phyloP scores from a whole-genome alignment of 2,329 filamentous ascomycete genomes.

The Neoarthrinium moseri region DNA sequence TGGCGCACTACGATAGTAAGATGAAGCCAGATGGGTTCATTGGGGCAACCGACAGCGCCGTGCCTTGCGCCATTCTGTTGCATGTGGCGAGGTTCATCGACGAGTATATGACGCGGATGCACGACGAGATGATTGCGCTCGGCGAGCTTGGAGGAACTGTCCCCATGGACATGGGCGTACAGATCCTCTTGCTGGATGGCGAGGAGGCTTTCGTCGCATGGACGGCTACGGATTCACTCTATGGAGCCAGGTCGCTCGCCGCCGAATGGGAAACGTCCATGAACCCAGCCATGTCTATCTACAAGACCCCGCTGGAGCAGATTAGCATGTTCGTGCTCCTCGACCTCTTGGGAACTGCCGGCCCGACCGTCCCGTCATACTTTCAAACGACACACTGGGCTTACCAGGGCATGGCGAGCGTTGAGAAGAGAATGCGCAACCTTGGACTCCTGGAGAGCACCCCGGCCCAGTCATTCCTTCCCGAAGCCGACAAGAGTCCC shows the following conservation, averaged over 20 bases:
- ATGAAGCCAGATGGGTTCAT: constrained; percentile 72
- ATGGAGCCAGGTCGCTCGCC: constrained; percentile 75
- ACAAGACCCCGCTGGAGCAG: constrained; percentile 66
- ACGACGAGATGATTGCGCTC: constrained; percentile 63
- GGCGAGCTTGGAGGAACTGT: constrained; percentile 47
- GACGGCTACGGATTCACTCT: constrained; percentile 72
- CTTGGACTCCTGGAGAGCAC: constrained; percentile 49
- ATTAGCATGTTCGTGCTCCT: constrained; percentile 76
- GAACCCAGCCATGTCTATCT: constrained; percentile 68
- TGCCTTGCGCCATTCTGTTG: constrained; percentile 81
- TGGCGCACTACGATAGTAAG: constrained; percentile 84
- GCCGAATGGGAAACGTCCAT: constrained; percentile 66
- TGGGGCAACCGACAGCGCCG: constrained; percentile 81
- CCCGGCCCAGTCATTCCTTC: constrained; percentile 49
- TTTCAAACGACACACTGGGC: constrained; percentile 83
- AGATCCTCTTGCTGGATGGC: constrained; percentile 78
- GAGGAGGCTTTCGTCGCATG: constrained; percentile 77
- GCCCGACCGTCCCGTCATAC: constrained; percentile 66
- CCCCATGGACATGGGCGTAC: constrained; percentile 71
- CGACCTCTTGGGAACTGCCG: constrained; percentile 65
- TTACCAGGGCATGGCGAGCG: constrained; percentile 62
- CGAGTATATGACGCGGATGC: constrained; percentile 69
- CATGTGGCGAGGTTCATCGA: constrained; percentile 73
- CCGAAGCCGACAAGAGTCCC: constrained; percentile 48
- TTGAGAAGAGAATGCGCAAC: constrained; percentile 64